Conservation (phyloP, 805 yeast species). For the Ogataea haglerorum region DNA sequence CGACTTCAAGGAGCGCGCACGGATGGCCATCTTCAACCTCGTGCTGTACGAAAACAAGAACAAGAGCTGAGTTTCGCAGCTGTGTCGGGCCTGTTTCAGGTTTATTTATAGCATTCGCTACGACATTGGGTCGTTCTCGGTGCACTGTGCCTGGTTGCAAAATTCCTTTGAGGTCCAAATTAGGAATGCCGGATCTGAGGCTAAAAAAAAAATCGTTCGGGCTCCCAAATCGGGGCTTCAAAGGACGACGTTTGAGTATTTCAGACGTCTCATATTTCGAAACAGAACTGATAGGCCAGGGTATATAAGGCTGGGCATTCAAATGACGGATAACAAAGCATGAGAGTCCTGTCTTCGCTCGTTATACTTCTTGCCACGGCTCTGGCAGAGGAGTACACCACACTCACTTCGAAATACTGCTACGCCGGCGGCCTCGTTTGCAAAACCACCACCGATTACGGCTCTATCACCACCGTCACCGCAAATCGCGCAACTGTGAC, state of each 20-base stretch:
- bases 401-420: constrained; percentile 16
- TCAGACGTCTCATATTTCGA: constrained; percentile 8
- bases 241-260: constrained; percentile 2
- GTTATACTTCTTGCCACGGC: constrained; percentile 5
- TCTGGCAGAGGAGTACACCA: constrained; percentile 17
- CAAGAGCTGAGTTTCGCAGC: constrained; percentile 5
- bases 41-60: constrained; percentile 24
- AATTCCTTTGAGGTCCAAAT: constrained; percentile 14
- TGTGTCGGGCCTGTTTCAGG: constrained; percentile 6
- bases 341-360: constrained; percentile 1
- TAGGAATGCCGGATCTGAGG: constrained; percentile 8
- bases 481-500: constrained; percentile 9
- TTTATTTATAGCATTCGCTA: background rate
- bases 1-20: constrained; percentile 46
- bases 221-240: constrained; percentile 6
- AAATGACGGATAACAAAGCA: constrained; percentile 6
- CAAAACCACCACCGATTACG: constrained; percentile 19
- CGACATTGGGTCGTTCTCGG: background rate
- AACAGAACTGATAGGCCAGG: background rate
- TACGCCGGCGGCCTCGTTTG: constrained; percentile 20
- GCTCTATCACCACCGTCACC: constrained; percentile 12
- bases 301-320: constrained; percentile 2
- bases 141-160: background rate
- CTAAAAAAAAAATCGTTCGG: constrained; percentile 3
- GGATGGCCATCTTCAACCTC: constrained; percentile 43